Evolutionary conservation across 2,329 filamentous ascomycete genomes (phyloP), one percentile per base, ranked within the genome.

Genomic region (Septoria linicola): DNA sequence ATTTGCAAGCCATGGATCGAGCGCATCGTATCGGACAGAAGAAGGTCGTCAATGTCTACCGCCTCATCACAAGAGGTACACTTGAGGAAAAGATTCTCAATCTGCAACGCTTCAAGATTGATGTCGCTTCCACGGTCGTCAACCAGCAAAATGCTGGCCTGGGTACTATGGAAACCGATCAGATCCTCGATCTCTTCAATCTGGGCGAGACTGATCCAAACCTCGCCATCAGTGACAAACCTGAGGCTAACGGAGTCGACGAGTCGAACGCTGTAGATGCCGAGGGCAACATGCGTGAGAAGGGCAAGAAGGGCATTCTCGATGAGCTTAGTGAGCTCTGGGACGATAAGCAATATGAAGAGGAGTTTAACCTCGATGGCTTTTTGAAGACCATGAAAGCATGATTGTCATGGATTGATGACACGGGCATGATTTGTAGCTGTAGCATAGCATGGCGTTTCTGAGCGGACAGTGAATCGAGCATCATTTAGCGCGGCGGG

Each of bases 31-130:
- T 99, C 64, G 93, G 93, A 1, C 93, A 99, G 76, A 99, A 99
- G 83, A 99, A 97, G 80, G 93, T 97, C 31, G 93, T 99, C 62
- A 99, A 99, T 66, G 93, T 99, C 13, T 99, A 99, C 72, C 89
- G 93, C 19, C 80, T 99, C 59, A 93, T 99, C 64, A 99, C 93
- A 4, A 82, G 93, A 60, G 93, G 93, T 57, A 99, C 95, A 1
- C 75, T 99, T 41, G 93, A 99, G 72, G 93, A 99, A 77, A 99
- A 99, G 81, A 99, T 99, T 66, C 76, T 99, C 65, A 86, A 80
- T 67, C 84, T 99, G 50, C 93, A 99, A 82, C 87, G 93, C 44
- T 99, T 99, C 84, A 99, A 99, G 78, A 96, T 99, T 65, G 93
- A 99, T 70, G 91, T 99, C 16, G 95, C 93, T 35, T 95, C 88